Evolutionary conservation across 2,329 filamentous ascomycete species (phyloP), one percentile per base, ranked within the genome.

Genomic region (Aspergillus novofumigatus): DNA sequence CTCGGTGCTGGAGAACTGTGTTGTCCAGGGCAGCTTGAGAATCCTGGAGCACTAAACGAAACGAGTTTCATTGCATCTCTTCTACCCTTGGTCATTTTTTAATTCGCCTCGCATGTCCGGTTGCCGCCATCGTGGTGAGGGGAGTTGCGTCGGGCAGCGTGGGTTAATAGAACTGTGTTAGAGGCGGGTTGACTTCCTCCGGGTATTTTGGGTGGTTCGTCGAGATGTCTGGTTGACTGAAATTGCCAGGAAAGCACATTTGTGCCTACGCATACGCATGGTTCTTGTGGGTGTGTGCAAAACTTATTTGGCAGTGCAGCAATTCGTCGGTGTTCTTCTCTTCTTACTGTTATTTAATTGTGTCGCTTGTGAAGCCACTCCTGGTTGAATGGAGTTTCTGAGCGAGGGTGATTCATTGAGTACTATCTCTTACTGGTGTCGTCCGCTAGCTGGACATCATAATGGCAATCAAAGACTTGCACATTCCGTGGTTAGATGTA

Each of bases 1-100:
- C 74, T 97, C 92, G 21, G 91, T 99, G 69, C 84, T 99, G 58
- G 94, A 99, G 84, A 99, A 99, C 79, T 94, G 97, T 14, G 94
- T 99, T 52, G 94, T 99, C 57, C 94, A 99, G 84, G 94, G 94
- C 72, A 96, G 92, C 78, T 85, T 99, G 84, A 82, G 86, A 71
- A 79, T 87, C 72, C 77, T 88, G 64, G 85, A 88, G 79, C 85
- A 88, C 75, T 88, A 85, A 65, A 62, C 60, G 48, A 54, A 52
- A 53, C 44, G 54, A 52, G 60, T 50, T 59, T 59, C 56, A 53
- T 59, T 52, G 29, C 54, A 52, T 55, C 53, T 52, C 54, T 51
- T 49, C 47, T 49, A 25, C 23, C 44, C 25, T 53, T 41, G n/a
- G 11, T 20, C 8, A 49, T 44, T 29, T 35, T 25, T 41, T n/a